Percentiles rank a stretch among this genome's conserved stretches.
phyloP scores from a whole-genome alignment of 1,284 basidiomycete genomes.

The Apiotrichum veenhuisii region DNA sequence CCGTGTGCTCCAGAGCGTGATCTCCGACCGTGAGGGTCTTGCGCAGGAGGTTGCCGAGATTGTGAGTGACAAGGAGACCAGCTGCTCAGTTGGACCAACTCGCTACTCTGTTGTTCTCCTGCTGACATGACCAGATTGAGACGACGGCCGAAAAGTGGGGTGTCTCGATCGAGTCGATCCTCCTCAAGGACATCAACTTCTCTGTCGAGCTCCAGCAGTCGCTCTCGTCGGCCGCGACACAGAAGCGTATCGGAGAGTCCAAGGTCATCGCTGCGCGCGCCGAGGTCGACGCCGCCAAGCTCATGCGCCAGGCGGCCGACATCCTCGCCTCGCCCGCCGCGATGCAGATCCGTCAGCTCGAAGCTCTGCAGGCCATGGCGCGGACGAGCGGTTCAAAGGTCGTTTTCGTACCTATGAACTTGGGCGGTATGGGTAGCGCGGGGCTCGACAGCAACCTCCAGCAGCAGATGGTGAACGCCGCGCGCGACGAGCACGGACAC shows the following conservation, averaged over 20 bases:
- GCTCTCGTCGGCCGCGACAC: slow-evolving; percentile 83
- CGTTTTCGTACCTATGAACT: slow-evolving; percentile 62
- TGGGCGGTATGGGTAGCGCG: slow-evolving; percentile 44
- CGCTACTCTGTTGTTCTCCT: too few relatives aligned
- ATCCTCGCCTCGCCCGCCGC: slow-evolving; percentile 88
- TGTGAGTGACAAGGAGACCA: slow-evolving; percentile 52
- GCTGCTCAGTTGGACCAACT: too few relatives aligned
- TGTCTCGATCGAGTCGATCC: slow-evolving; percentile 88
- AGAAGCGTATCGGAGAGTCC: slow-evolving; percentile 87
- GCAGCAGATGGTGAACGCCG: slow-evolving; percentile 41
- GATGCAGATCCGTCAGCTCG: slow-evolving; percentile 95
- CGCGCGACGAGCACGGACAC: slow-evolving; percentile 14
- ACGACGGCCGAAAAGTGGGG: slow-evolving; percentile 77
- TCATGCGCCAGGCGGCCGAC: slow-evolving; percentile 68
- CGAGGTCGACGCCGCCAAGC: slow-evolving; percentile 87
- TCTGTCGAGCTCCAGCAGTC: slow-evolving; percentile 85
- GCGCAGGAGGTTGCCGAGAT: slow-evolving; percentile 95
- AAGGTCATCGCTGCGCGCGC: slow-evolving; percentile 93
- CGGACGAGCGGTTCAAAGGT: slow-evolving; percentile 79
- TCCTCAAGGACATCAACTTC: slow-evolving; percentile 74
- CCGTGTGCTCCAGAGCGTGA: slow-evolving; percentile 58
- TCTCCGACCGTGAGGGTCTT: slow-evolving; percentile 85
- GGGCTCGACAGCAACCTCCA: slow-evolving; percentile 27
- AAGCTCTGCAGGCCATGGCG: slow-evolving; percentile 69
- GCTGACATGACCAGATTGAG: slow-evolving; percentile 39